Evolutionary conservation across 306 rosid genomes (phyloP), one percentile per base, ranked within the genome.

Genomic region (Medicago lupulina): DNA sequence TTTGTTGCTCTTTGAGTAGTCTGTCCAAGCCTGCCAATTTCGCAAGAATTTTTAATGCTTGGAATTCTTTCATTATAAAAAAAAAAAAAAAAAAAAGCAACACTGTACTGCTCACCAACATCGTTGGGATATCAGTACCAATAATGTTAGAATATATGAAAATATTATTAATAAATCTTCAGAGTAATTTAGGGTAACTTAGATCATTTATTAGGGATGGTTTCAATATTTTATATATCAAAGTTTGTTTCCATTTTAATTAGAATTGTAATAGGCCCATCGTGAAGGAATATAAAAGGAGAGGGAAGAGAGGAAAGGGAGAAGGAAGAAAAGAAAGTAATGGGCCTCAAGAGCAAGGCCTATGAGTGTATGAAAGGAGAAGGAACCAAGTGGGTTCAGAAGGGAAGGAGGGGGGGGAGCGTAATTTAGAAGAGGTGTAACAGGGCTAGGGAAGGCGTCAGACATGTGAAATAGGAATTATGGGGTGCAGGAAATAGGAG

Each of bases 11-110:
- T 88, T 47, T 83, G 76, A 19, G 86, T 87, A 76, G 91, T 84
- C 79, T 80, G 89, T 71, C 93, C 98, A 76, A 92, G 93, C 86
- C 99, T 95, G 81, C 71, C 70, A 63, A 80, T 76, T 79, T 76
- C 76, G 87, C 71, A 14, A 75, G 25, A 71, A 53, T 68, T 81
- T 73, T 70, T 50, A 17, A 57, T 44, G 50, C 31, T 70, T 11
- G 23, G 16, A 71, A 57, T 67, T 66, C 61, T 70, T 61, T 71
- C 49, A 59, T 76, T 14, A 54, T 68, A 44, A 70, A 71, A 65
- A 55, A 47, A 71, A 46, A 64, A 72, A 65, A 63, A 41, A 14
- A 75, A 63, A 41, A 14, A 75, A 19, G 17, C 46, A 53, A 57
- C 54, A 71, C 39, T 38, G 21, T n/a, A 71, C 57, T 55, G 38